These are phyloP conservation scores for Paulownia fortunei DNA, from an alignment of 257 asterid genomes.

Conservation along the genomic window DNA sequence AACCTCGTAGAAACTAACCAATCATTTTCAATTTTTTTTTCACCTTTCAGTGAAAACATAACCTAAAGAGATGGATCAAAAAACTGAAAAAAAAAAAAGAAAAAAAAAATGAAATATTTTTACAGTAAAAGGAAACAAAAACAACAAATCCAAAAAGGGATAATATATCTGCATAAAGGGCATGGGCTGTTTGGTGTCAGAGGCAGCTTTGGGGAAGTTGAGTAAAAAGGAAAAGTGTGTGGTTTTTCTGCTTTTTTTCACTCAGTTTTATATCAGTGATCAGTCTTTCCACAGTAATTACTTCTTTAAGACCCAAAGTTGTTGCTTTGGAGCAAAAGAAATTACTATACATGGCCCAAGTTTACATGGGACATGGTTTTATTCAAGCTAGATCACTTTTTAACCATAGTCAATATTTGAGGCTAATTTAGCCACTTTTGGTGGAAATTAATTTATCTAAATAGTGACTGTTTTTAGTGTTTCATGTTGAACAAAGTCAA, in stretches of 20 bases:
- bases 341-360: background rate
- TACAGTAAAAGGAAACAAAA: constrained; percentile 18
- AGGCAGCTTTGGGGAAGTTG: background rate
- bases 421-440: too few relatives aligned
- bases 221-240: constrained; percentile 20
- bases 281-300: background rate
- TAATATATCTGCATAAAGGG: constrained; percentile 5
- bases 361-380: background rate
- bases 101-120: background rate
- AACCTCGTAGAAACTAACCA: constrained; percentile 15
- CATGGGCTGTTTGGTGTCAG: constrained; percentile 30
- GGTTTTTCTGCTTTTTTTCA: background rate
- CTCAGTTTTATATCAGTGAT: background rate
- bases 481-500: too few relatives aligned
- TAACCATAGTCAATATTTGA: too few relatives aligned
- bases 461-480: too few relatives aligned
- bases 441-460: too few relatives aligned
- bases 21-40: constrained; percentile 17
- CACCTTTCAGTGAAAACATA: constrained; percentile 32
- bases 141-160: background rate
- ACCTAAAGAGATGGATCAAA: constrained; percentile 24
- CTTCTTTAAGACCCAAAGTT: background rate
- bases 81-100: background rate
- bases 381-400: too few relatives aligned
- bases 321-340: background rate